Percentiles rank a stretch among this genome's conserved stretches.
Conservation (phyloP, 2,329 filamentous ascomycete genomes). For the Bisporella sp. region DNA sequence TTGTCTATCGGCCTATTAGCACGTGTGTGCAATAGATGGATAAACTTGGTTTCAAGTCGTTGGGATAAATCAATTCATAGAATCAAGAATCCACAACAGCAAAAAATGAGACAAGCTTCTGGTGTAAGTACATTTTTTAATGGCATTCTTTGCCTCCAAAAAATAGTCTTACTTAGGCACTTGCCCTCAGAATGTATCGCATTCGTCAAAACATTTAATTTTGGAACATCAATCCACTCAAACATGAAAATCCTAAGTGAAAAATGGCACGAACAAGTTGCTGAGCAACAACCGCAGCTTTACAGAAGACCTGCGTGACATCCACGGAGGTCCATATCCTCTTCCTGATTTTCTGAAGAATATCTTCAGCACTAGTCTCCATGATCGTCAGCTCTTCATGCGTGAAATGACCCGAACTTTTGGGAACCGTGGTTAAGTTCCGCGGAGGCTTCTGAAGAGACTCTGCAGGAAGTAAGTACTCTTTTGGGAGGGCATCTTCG, state of each 20-base stretch:
- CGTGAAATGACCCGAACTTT: conserved; percentile 22
- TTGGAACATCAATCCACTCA: neutral
- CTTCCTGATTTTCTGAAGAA: conserved; percentile 27
- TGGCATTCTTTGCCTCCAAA: too few species aligned
- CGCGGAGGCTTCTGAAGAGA: conserved; percentile 16
- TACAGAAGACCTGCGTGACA: conserved; percentile 46
- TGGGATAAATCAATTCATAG: too few species aligned
- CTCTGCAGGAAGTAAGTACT: conserved; percentile 22
- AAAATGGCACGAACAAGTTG: conserved; percentile 36
- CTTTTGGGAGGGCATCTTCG: conserved; percentile 24
- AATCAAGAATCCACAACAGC: too few species aligned
- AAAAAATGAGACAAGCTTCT: too few species aligned
- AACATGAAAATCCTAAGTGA: conserved; percentile 29
- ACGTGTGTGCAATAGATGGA: too few species aligned
- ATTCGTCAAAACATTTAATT: neutral
- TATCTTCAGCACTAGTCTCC: conserved; percentile 26
- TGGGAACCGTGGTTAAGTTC: conserved; percentile 20
- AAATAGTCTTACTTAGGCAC: too few species aligned
- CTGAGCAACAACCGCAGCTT: conserved; percentile 46
- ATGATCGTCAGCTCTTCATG: conserved; percentile 44
- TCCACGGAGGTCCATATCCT: conserved; percentile 35
- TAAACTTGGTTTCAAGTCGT: too few species aligned
- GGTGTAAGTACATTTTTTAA: too few species aligned
- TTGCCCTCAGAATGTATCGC: too few species aligned
- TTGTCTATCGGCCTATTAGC: conserved; percentile 35